Percentiles rank a stretch among this genome's conserved stretches.
Evolutionary conservation across 176 grass and related monocot genomes (phyloP).

Genomic region (Musa beccarii): DNA sequence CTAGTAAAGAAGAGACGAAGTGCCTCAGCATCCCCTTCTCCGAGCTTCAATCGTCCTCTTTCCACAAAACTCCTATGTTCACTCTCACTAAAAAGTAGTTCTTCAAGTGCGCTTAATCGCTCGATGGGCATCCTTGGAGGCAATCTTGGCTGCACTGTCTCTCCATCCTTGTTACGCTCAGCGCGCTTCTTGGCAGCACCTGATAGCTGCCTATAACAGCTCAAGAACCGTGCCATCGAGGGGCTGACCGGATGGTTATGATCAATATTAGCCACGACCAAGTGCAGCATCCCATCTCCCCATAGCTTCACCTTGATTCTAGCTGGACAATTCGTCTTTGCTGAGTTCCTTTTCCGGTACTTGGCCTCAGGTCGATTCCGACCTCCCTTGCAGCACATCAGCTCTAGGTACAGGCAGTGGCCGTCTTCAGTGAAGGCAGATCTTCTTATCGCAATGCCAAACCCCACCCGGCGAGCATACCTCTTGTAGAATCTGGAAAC

Average conservation of each 20-base stretch:
- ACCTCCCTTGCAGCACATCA: conserved; percentile 95
- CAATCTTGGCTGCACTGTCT: conserved; percentile 48
- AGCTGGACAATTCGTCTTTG: conserved; percentile 82
- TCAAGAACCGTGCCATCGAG: conserved; percentile 89
- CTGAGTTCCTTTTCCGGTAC: conserved; percentile 73
- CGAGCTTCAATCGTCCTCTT: conserved; percentile 62
- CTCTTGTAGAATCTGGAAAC: conserved; percentile 67
- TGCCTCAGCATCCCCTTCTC: conserved; percentile 73
- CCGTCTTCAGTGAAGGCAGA: conserved; percentile 87
- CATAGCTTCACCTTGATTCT: conserved; percentile 86
- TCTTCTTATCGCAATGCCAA: conserved; percentile 80
- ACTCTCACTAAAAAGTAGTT: conserved; percentile 81
- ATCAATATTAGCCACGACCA: conserved; percentile 68
- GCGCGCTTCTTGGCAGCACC: conserved; percentile 51
- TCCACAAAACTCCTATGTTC: conserved; percentile 55
- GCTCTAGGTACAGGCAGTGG: conserved; percentile 76
- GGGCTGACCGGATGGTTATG: conserved; percentile 95
- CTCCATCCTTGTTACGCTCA: conserved; percentile 43
- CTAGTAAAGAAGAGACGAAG: conserved; percentile 81
- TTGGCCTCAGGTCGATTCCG: conserved; percentile 70
- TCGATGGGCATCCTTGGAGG: conserved; percentile 65
- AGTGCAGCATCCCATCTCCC: conserved; percentile 82
- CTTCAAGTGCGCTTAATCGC: conserved; percentile 62
- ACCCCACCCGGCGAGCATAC: conserved; percentile 78
- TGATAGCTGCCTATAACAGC: conserved; percentile 70